A percentile compares a stretch with the other conserved stretches of the same genome.
Evolutionary conservation across 164 flowering plant genomes (phyloP).

Genomic region (Euptelea pleiosperma): DNA sequence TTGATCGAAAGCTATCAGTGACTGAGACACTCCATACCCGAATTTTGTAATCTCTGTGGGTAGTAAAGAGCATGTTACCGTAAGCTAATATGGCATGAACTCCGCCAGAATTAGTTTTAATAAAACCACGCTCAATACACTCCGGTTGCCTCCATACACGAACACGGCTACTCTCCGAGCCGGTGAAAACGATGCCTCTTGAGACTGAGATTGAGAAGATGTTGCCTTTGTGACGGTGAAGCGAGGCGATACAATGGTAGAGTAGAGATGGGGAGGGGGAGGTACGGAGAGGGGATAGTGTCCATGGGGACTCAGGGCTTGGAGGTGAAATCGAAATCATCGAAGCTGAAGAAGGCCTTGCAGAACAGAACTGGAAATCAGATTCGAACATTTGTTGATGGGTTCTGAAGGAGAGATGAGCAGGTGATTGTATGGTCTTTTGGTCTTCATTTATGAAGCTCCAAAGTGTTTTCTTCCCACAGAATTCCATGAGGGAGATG

Average conservation of each 20-base stretch:
- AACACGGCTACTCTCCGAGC: too few species aligned
- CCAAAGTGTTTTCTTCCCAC: slow-evolving; percentile 14
- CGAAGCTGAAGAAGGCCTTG: too few species aligned
- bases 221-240: slow-evolving; percentile 35
- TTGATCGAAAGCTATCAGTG: too few species aligned
- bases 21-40: slow-evolving; percentile 27
- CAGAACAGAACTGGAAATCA: slow-evolving; percentile 4
- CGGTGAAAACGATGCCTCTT: slow-evolving; percentile 30
- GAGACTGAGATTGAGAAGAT: slow-evolving; percentile 30
- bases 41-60: slow-evolving; percentile 25
- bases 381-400: slow-evolving; percentile 1
- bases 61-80: too few species aligned
- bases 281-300: slow-evolving; percentile 22
- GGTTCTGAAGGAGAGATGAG: slow-evolving; percentile 10
- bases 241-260: slow-evolving; percentile 34
- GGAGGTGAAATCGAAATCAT: slow-evolving; percentile 4
- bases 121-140: slow-evolving; percentile 26
- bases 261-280: slow-evolving; percentile 31
- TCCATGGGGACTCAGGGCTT: slow-evolving; percentile 31
- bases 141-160: slow-evolving; percentile 37
- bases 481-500: slow-evolving; percentile 14
- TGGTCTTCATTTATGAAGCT: slow-evolving; percentile 19
- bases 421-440: slow-evolving; percentile 6
- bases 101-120: slow-evolving; percentile 22
- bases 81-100: slow-evolving; percentile 33